A percentile compares a stretch with the other conserved stretches of the same genome.
Conservation (phyloP, 129 eudicot genomes). For the Lonicera japonica region DNA sequence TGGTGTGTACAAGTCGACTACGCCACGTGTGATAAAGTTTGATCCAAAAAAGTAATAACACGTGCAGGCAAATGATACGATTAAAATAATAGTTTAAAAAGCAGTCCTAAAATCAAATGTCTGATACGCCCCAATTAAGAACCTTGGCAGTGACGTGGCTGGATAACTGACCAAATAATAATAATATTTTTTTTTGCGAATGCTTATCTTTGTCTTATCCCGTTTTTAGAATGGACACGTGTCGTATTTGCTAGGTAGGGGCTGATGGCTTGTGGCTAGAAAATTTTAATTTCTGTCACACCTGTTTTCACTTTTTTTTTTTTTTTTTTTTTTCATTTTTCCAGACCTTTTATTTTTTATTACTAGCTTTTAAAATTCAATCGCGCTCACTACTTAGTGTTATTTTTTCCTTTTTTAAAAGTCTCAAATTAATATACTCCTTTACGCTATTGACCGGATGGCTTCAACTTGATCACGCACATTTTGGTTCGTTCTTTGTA, state of each 20-base stretch:
- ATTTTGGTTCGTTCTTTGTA: too few species aligned
- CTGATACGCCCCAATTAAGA: slow-evolving; percentile 20
- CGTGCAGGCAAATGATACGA: background rate
- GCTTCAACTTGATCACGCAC: too few species aligned
- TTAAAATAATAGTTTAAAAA: background rate
- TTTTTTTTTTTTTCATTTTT: slow-evolving; percentile 1
- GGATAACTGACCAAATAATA: slow-evolving; percentile 7
- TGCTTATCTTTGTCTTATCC: slow-evolving; percentile 19
- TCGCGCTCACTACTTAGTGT: too few species aligned
- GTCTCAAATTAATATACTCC: background rate
- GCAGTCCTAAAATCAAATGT: slow-evolving; percentile 3
- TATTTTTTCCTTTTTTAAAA: too few species aligned
- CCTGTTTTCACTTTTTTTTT: background rate
- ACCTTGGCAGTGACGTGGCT: slow-evolving; percentile 11
- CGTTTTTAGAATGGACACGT: slow-evolving; percentile 5
- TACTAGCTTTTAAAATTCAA: too few species aligned
- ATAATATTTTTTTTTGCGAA: background rate
- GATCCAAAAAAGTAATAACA: slow-evolving; percentile 13
- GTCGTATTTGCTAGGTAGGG: slow-evolving; percentile 6
- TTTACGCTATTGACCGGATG: slow-evolving; percentile 22
- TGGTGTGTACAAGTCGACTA: slow-evolving; percentile 30
- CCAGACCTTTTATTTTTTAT: too few species aligned
- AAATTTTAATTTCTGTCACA: background rate
- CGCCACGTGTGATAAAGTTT: slow-evolving; percentile 28
- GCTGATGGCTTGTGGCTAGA: background rate